These are phyloP conservation scores for Musa beccarii DNA, from an alignment of 176 grass and related monocot species.

Conservation along the genomic window DNA sequence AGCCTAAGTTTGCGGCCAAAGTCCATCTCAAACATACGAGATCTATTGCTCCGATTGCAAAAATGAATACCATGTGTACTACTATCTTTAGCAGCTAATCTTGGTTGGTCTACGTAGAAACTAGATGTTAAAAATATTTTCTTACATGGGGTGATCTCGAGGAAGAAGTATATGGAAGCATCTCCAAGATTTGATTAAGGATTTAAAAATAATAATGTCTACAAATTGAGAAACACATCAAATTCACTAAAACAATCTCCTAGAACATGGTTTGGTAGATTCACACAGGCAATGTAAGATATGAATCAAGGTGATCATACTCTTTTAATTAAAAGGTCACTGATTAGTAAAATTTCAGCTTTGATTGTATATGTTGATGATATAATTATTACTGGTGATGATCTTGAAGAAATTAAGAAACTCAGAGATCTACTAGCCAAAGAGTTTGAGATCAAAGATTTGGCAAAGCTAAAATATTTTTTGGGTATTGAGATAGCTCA, in stretches of 20 bases:
- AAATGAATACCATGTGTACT: neutral
- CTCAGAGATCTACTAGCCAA: too few species aligned
- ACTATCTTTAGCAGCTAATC: too few species aligned
- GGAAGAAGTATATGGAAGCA: neutral
- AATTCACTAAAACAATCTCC: neutral
- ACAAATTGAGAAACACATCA: neutral
- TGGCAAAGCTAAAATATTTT: too few species aligned
- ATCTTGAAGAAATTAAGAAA: too few species aligned
- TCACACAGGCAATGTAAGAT: neutral
- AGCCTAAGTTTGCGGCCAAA: neutral
- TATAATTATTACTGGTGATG: too few species aligned
- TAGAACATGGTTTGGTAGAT: neutral
- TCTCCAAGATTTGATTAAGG: neutral
- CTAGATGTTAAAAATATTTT: too few species aligned
- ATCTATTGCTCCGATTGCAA: neutral
- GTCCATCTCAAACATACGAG: neutral
- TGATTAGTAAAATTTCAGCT: too few species aligned
- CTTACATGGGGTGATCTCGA: neutral
- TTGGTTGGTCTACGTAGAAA: neutral
- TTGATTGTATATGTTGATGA: too few species aligned
- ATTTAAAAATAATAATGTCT: neutral
- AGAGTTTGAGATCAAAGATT: too few species aligned
- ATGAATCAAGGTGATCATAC: neutral
- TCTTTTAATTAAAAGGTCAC: neutral
- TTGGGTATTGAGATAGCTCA: neutral